phyloP scores from a whole-genome alignment of 2,329 filamentous ascomycete genomes.

The Alternaria gaisen region DNA sequence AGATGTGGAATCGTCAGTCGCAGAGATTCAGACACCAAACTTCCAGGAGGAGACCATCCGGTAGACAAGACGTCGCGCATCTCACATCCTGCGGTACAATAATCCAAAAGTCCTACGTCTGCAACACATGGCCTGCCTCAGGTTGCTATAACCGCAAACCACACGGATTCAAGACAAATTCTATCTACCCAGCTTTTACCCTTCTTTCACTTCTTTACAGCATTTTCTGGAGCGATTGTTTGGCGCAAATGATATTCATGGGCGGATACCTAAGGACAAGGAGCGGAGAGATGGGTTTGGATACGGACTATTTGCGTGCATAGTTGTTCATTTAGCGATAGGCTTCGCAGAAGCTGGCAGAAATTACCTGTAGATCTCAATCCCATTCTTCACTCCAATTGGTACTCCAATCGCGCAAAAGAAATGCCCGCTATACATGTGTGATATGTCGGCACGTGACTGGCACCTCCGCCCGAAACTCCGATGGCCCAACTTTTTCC shows the following conservation, averaged over 20 bases:
- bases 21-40: conserved; percentile 37
- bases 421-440: background rate
- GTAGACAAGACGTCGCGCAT: conserved; percentile 17
- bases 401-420: background rate
- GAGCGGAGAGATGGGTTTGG: conserved; percentile 25
- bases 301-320: conserved; percentile 29
- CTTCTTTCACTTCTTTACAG: conserved; percentile 35
- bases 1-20: conserved; percentile 32
- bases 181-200: background rate
- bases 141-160: background rate
- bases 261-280: conserved; percentile 36
- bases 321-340: conserved; percentile 20
- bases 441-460: conserved; percentile 30
- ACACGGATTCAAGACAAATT: background rate
- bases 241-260: conserved; percentile 42
- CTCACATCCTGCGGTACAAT: background rate
- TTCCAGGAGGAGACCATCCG: conserved; percentile 34
- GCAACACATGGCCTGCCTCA: background rate
- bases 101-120: background rate
- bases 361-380: conserved; percentile 27
- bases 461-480: conserved; percentile 32
- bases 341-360: conserved; percentile 14
- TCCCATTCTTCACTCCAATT: conserved; percentile 25
- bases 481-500: conserved; percentile 42
- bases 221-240: conserved; percentile 50